A percentile compares a stretch with the other conserved stretches of the same genome.
phyloP scores from a whole-genome alignment of 2,329 filamentous ascomycete species.

The Penicillium sp. region DNA sequence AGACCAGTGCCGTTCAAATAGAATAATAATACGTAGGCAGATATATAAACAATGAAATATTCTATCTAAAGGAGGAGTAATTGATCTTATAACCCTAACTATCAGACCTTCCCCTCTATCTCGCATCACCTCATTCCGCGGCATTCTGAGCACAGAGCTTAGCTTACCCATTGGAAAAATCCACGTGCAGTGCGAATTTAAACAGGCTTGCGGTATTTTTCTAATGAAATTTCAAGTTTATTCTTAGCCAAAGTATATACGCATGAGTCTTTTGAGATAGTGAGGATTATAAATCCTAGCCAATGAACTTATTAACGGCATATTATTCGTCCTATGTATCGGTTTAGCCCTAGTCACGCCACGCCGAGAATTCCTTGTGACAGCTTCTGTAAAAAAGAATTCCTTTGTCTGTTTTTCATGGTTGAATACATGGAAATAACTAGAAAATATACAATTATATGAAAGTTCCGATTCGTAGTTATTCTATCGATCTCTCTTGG shows the following conservation, averaged over 20 bases:
- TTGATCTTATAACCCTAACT: not conserved
- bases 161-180: not conserved
- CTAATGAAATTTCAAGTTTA: not conserved
- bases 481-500: too few species aligned
- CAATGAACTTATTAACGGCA: too few species aligned
- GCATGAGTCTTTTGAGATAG: too few species aligned
- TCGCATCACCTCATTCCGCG: not conserved
- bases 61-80: not conserved
- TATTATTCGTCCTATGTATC: too few species aligned
- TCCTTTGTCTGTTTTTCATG: too few species aligned
- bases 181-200: not conserved
- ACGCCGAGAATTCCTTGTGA: too few species aligned
- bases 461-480: too few species aligned
- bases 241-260: not conserved
- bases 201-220: not conserved
- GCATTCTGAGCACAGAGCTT: not conserved
- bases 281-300: too few species aligned
- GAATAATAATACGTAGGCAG: not conserved
- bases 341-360: too few species aligned
- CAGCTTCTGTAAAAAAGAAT: too few species aligned
- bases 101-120: not conserved
- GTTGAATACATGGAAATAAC: too few species aligned
- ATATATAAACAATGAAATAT: not conserved
- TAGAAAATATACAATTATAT: too few species aligned
- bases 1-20: not conserved